Evolutionary conservation across 768 basidiomycete genomes (phyloP).

Genomic region (Daedaleopsis sinensis): DNA sequence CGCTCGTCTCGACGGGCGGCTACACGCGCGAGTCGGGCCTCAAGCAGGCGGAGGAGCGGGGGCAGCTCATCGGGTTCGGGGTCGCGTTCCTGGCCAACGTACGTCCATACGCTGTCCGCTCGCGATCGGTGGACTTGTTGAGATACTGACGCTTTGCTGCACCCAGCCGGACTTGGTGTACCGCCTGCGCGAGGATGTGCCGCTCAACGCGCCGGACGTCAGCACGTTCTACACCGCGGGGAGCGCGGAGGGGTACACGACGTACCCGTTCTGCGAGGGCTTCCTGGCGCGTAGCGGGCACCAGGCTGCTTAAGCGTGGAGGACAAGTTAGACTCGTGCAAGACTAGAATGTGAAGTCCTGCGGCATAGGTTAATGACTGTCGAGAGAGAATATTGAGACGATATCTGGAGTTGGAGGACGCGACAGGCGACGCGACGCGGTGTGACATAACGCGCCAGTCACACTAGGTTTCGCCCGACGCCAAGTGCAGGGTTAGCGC

Average conservation of each 20-base stretch:
- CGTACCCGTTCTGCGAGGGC: conserved; percentile 23
- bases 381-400: too few relatives aligned
- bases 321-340: too few relatives aligned
- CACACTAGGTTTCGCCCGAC: too few relatives aligned
- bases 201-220: conserved; percentile 38
- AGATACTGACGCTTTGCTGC: not conserved
- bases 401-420: too few relatives aligned
- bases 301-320: too few relatives aligned
- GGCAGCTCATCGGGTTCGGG: conserved; percentile 31
- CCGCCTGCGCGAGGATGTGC: conserved; percentile 38
- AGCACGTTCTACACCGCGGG: conserved; percentile 44
- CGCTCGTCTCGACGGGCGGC: conserved; percentile 28
- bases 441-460: too few relatives aligned
- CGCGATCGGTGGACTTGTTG: too few relatives aligned
- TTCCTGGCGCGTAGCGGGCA: not conserved
- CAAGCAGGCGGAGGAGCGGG: conserved; percentile 24
- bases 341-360: too few relatives aligned
- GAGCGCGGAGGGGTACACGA: conserved; percentile 33
- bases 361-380: too few relatives aligned
- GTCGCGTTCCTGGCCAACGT: conserved; percentile 34
- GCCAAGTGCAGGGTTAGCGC: too few relatives aligned
- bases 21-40: conserved; percentile 25
- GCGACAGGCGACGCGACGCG: too few relatives aligned
- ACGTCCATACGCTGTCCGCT: conserved; percentile 11
- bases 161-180: conserved; percentile 45